These are phyloP conservation scores for Parachaetomium inaequale DNA, from an alignment of 495 filamentous ascomycete genomes.

Conservation along the genomic window DNA sequence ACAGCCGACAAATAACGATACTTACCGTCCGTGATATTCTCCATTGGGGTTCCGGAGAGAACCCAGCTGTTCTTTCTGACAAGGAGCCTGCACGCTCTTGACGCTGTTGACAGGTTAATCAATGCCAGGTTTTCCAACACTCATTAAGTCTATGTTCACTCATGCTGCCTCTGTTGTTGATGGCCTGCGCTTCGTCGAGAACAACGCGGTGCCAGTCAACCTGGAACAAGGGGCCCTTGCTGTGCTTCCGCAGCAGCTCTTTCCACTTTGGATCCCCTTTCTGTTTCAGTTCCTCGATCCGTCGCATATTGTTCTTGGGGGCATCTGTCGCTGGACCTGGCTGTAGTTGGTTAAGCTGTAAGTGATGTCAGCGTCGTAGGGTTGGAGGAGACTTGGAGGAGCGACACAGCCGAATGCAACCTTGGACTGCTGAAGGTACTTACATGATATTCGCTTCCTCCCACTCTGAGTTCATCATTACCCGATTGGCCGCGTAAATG, in stretches of 20 bases:
- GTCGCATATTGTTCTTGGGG: too few species aligned
- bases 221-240: slow-evolving; percentile 39
- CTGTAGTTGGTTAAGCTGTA: slow-evolving; percentile 49
- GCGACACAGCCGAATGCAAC: too few species aligned
- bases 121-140: neutral
- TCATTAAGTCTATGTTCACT: slow-evolving; percentile 14
- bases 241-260: neutral
- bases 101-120: slow-evolving; percentile 34
- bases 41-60: slow-evolving; percentile 59
- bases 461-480: slow-evolving; percentile 15
- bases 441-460: slow-evolving; percentile 22
- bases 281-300: slow-evolving; percentile 22
- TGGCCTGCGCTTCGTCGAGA: slow-evolving; percentile 60
- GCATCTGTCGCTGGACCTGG: slow-evolving; percentile 36
- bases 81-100: slow-evolving; percentile 52
- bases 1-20: neutral
- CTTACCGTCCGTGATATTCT: slow-evolving; percentile 41
- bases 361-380: neutral
- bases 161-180: slow-evolving; percentile 52
- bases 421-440: too few species aligned
- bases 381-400: neutral
- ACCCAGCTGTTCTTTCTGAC: slow-evolving; percentile 55
- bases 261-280: slow-evolving; percentile 29
- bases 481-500: neutral
- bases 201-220: slow-evolving; percentile 54